Evolutionary conservation across 2,329 filamentous ascomycete species (phyloP).

Genomic region (Colletotrichum karsti): DNA sequence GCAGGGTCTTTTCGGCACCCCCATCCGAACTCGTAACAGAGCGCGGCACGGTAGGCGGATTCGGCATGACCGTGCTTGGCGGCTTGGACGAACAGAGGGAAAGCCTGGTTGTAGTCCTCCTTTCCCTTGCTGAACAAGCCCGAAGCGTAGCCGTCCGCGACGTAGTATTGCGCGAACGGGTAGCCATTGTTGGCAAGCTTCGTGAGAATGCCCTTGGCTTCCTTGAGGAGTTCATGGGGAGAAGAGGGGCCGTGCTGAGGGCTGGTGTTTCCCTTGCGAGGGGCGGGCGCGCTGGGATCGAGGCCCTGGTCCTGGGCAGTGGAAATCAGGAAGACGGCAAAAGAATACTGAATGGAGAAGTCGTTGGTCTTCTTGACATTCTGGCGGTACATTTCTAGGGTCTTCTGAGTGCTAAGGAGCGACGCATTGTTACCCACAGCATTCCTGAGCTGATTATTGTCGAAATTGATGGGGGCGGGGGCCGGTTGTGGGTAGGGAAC

Average conservation of each 20-base stretch:
- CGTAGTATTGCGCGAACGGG: constrained; percentile 97
- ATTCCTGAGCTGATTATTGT: constrained; percentile 82
- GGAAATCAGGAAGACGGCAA: constrained; percentile 93
- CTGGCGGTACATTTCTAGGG: constrained; percentile 94
- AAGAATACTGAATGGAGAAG: constrained; percentile 90
- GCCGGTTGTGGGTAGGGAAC: constrained; percentile 83
- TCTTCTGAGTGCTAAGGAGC: constrained; percentile 89
- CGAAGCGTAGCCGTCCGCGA: constrained; percentile 92
- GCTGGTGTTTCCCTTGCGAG: constrained; percentile 55
- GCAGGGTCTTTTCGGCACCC: constrained; percentile 88
- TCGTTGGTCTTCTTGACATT: constrained; percentile 99
- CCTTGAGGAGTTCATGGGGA: constrained; percentile 78
- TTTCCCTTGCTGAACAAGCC: constrained; percentile 96
- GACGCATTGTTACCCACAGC: constrained; percentile 91
- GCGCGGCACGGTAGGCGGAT: constrained; percentile 88
- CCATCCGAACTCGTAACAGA: constrained; percentile 99
- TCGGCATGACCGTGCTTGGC: constrained; percentile 98
- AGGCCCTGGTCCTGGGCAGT: constrained; percentile 82
- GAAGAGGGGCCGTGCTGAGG: constrained; percentile 51
- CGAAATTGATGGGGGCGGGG: constrained; percentile 72
- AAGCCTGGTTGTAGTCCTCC: constrained; percentile 89
- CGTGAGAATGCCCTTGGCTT: constrained; percentile 90
- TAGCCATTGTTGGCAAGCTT: constrained; percentile 87
- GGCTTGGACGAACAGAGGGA: constrained; percentile 90
- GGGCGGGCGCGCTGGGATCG: constrained; percentile 55